These are phyloP conservation scores for Apophysomyces sp. DNA, from an alignment of 371 early-diverging fungal genomes.

Conservation along the genomic window DNA sequence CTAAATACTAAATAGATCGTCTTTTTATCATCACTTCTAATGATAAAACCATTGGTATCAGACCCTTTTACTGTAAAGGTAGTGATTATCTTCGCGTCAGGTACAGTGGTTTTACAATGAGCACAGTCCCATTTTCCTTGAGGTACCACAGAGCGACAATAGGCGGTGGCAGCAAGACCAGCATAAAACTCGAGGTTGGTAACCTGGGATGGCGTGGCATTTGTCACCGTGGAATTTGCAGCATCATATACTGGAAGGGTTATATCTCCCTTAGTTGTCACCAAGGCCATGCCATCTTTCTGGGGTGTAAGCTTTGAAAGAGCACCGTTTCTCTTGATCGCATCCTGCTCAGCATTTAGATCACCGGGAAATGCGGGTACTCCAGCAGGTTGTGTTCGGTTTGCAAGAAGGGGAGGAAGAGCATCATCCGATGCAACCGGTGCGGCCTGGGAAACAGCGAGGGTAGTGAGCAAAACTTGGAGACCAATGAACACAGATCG, in stretches of 20 bases:
- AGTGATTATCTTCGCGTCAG: conserved; percentile 2
- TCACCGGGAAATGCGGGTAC: not conserved
- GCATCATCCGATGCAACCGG: not conserved
- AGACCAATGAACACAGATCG: not conserved
- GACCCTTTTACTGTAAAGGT: not conserved
- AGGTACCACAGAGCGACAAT: conserved; percentile 13
- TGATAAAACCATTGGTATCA: conserved; percentile 9
- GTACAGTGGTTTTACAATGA: conserved; percentile 5
- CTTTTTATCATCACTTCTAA: conserved; percentile 6
- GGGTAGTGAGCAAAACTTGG: not conserved
- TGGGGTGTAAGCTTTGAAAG: not conserved
- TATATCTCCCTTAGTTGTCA: not conserved
- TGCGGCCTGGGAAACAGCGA: not conserved
- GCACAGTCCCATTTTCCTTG: conserved; percentile 8
- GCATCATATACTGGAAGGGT: not conserved
- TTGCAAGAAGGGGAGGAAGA: not conserved
- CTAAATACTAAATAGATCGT: conserved; percentile 8
- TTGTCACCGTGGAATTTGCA: not conserved
- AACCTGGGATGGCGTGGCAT: not conserved
- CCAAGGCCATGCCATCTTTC: not conserved
- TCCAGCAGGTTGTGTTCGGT: not conserved
- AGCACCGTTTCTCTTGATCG: not conserved
- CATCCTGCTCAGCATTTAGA: not conserved
- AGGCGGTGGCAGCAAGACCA: conserved; percentile 11
- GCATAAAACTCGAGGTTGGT: conserved; percentile 4